Evolutionary conservation across 2,329 filamentous ascomycete genomes (phyloP).

Genomic region (Fusarium euwallaceae): DNA sequence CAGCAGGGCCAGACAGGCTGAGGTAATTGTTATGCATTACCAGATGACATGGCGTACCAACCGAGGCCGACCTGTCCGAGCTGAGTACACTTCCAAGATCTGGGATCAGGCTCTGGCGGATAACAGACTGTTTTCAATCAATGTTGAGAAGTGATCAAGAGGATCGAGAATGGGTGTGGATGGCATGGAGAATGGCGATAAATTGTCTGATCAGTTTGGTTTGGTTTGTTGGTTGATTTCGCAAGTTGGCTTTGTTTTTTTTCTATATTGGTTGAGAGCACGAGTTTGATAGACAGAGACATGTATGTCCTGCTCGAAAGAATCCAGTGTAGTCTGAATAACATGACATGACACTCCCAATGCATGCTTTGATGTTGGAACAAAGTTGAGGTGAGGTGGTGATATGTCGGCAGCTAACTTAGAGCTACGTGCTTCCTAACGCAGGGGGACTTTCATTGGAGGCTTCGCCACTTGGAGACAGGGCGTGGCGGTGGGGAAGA

Average conservation of each 20-base stretch:
- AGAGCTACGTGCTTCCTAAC: background rate
- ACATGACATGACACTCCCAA: background rate
- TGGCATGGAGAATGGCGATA: background rate
- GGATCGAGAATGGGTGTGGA: background rate
- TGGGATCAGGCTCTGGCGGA: conserved; percentile 49
- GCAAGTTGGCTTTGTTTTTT: conserved; percentile 19
- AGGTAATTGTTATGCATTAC: conserved; percentile 60
- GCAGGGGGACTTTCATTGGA: conserved; percentile 10
- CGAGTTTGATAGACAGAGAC: background rate
- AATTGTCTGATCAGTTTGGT: conserved; percentile 14
- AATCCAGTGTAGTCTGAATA: conserved; percentile 14
- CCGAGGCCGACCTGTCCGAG: conserved; percentile 23
- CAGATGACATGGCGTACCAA: conserved; percentile 48
- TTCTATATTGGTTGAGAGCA: conserved; percentile 3
- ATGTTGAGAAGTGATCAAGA: background rate
- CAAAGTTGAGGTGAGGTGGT: conserved; percentile 23
- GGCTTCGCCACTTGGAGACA: conserved; percentile 13
- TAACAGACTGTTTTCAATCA: conserved; percentile 41
- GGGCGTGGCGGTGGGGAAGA: conserved; percentile 6
- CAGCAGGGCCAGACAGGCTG: conserved; percentile 59
- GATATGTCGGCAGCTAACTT: background rate
- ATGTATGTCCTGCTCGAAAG: background rate
- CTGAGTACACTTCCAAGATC: conserved; percentile 46
- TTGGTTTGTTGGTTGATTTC: conserved; percentile 14
- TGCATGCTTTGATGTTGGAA: conserved; percentile 26